Percentiles rank a stretch among this genome's conserved stretches.
These are phyloP conservation scores for Claviceps cyperi DNA, from an alignment of 2,329 filamentous ascomycete species.

Conservation along the genomic window DNA sequence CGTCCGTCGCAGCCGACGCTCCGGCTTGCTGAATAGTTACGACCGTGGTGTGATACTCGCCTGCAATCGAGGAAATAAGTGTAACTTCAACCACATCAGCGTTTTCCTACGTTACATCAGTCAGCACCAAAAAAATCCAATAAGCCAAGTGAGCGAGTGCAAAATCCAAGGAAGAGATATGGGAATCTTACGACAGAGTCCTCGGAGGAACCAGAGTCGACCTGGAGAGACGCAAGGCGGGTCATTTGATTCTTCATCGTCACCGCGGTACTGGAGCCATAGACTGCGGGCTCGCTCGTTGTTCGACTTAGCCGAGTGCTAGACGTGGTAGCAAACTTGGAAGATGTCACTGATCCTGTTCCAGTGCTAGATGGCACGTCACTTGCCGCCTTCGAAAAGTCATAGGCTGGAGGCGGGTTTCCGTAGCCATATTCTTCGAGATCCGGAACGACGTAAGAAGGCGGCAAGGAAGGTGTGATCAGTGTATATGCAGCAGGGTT, in stretches of 20 bases:
- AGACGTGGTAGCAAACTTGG: background rate
- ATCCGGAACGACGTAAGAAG: constrained; percentile 4
- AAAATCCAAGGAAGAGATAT: too few species aligned
- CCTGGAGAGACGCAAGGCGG: background rate
- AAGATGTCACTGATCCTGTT: background rate
- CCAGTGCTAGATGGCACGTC: background rate
- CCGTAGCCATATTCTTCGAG: constrained; percentile 7
- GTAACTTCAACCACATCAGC: constrained; percentile 8
- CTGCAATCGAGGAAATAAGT: constrained; percentile 11
- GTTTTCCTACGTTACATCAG: background rate
- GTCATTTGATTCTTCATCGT: background rate
- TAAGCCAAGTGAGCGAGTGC: background rate
- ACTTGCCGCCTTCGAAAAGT: background rate
- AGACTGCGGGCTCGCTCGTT: background rate
- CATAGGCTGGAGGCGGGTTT: constrained; percentile 3
- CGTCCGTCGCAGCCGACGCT: background rate
- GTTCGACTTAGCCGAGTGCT: background rate
- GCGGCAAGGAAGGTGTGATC: constrained; percentile 2
- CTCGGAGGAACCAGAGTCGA: background rate
- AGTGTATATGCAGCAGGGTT: constrained; percentile 3
- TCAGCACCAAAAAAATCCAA: background rate
- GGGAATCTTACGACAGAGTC: background rate
- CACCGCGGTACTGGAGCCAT: background rate
- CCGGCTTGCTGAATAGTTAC: constrained; percentile 5
- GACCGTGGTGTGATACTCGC: constrained; percentile 10